These are phyloP conservation scores for Neoscytalidium dimidiatum DNA, from an alignment of 2,329 filamentous ascomycete species.

Conservation along the genomic window DNA sequence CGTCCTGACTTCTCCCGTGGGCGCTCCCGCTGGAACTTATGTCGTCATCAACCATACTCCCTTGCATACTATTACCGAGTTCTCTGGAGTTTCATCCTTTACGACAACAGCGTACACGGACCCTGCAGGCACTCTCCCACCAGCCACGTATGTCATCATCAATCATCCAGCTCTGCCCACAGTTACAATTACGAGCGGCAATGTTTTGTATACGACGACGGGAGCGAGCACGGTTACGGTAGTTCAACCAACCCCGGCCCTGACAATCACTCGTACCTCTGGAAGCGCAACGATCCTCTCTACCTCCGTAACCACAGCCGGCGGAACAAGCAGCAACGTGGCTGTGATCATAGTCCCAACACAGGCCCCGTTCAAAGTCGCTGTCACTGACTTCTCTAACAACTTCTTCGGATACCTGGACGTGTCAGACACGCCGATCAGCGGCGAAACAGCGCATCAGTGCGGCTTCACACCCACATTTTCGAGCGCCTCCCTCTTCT, in stretches of 20 bases:
- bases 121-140: background rate
- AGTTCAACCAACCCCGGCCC: background rate
- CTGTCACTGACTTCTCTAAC: background rate
- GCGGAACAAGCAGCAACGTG: background rate
- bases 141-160: background rate
- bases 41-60: background rate
- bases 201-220: too few relatives aligned
- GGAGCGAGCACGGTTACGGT: too few relatives aligned
- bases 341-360: background rate
- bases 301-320: background rate
- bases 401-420: background rate
- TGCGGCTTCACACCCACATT: background rate
- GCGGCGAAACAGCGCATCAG: background rate
- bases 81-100: background rate
- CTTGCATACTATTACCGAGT: background rate
- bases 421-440: background rate
- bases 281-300: background rate
- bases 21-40: background rate
- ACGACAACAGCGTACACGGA: background rate
- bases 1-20: background rate
- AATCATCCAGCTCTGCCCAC: background rate
- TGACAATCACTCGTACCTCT: background rate
- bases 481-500: background rate
- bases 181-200: too few relatives aligned
- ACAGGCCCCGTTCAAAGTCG: background rate